Conservation (phyloP, 1,139 yeast genomes). For the Hyphopichia buzzinii region DNA sequence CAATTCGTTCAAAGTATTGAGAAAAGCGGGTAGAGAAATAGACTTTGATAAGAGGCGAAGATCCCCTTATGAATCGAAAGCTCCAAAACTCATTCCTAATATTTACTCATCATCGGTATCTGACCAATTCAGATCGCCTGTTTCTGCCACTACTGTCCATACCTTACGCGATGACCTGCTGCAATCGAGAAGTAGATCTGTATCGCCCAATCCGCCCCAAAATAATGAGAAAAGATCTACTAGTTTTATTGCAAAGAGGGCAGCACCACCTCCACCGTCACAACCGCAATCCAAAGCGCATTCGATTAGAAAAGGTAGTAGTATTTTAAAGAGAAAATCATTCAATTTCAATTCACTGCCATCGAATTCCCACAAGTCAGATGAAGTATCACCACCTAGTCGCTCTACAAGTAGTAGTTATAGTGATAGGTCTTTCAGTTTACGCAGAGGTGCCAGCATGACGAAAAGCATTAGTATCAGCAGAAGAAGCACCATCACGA, state of each 20-base stretch:
- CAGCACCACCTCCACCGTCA: constrained; percentile 80
- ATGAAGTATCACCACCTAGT: constrained; percentile 15
- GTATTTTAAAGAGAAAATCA: constrained; percentile 1
- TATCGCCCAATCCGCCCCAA: constrained; percentile 1
- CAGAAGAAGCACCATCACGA: constrained; percentile 18
- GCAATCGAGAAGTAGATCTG: not conserved
- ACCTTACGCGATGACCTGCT: constrained; percentile 26
- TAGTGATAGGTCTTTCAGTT: constrained; percentile 11
- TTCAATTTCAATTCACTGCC: constrained; percentile 6
- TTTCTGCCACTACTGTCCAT: constrained; percentile 37
- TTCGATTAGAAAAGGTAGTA: constrained; percentile 6
- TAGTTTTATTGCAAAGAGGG: constrained; percentile 59
- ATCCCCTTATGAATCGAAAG: constrained; percentile 61
- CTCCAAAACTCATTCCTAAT: constrained; percentile 44
- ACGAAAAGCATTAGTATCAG: constrained; percentile 10
- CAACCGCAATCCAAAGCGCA: constrained; percentile 7
- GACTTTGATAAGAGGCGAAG: constrained; percentile 80
- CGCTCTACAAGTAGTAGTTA: constrained; percentile 13
- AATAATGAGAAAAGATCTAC: constrained; percentile 14
- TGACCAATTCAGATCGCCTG: constrained; percentile 33
- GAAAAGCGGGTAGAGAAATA: constrained; percentile 67
- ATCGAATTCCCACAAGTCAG: constrained; percentile 12
- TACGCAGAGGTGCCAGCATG: constrained; percentile 7
- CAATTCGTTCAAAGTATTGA: constrained; percentile 61
- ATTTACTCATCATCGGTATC: constrained; percentile 43